Evolutionary conservation across 2,329 filamentous ascomycete genomes (phyloP), one percentile per base, ranked within the genome.

Genomic region (Cytospora paraplurivora): DNA sequence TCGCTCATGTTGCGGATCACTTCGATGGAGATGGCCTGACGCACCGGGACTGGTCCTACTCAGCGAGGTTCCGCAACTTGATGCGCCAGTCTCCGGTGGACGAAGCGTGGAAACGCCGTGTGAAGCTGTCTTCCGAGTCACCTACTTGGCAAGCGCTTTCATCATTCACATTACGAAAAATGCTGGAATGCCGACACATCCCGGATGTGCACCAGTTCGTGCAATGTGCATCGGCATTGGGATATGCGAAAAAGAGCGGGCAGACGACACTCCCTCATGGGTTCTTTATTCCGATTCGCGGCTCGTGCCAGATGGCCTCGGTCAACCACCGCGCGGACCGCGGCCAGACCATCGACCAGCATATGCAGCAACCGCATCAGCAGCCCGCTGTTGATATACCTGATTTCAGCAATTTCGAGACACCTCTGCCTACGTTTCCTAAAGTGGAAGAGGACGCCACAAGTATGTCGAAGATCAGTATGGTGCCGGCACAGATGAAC

Each of bases 1-100:
- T 81, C 37, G 71, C 74, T 52, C 80, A 82, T 62, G 74, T 82
- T 32, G 76, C 79, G 41, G 79, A 79, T 65, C 80, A 82, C 68
- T 80, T 80, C 55, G 77, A 81, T 49, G 64, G 64, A 49, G 77
- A 80, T 33, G 75, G 75, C 1, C 68, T 73, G 50, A 74, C 72
- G 52, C 73, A 73, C 57, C 76, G 75, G 54, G 72, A 76, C 27
- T 82, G 80, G 80, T 75, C 75, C 5, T 81, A 81, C 66, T 76
- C 77, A 21, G 74, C 74, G 2, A 71, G 79, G 55, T 76, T 82
- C 69, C 76, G 78, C 41, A 82, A 81, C 66, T 68, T 82, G 19
- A 69, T 82, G 51, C 71, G 75, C 32, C 80, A 82, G 67, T 68
- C 67, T 1, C 75, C 74, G 8, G 72, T 79, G 17, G 68, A 72